A percentile compares a stretch with the other conserved stretches of the same genome.
Conservation (phyloP, 495 filamentous ascomycete genomes). For the Hyphodiscus hymeniophilus region DNA sequence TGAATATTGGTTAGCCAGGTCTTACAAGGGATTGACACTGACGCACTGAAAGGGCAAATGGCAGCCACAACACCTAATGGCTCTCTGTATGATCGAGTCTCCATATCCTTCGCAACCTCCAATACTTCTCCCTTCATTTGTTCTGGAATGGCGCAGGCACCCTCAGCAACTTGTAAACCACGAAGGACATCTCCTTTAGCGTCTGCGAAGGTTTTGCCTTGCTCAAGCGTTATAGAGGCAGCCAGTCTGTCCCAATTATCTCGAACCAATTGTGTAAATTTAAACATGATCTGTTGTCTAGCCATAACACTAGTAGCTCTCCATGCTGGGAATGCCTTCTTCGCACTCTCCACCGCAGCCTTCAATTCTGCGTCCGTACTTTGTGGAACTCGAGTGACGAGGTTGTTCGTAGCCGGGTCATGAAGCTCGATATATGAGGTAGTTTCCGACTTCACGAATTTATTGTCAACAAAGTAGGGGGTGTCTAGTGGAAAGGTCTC, state of each 20-base stretch:
- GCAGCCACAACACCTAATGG: slow-evolving; percentile 91
- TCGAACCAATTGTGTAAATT: slow-evolving; percentile 81
- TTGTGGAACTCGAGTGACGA: slow-evolving; percentile 96
- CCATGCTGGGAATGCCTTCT: slow-evolving; percentile 89
- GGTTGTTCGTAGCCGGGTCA: slow-evolving; percentile 95
- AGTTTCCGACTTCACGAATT: slow-evolving; percentile 70
- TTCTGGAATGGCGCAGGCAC: slow-evolving; percentile 87
- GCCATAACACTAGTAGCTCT: slow-evolving; percentile 72
- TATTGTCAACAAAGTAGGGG: slow-evolving; percentile 85
- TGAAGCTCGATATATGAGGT: slow-evolving; percentile 83
- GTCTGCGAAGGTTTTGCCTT: slow-evolving; percentile 97
- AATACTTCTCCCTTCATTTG: slow-evolving; percentile 90
- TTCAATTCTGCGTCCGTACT: slow-evolving; percentile 83
- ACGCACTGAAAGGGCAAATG: slow-evolving; percentile 96
- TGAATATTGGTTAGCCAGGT: slow-evolving; percentile 26
- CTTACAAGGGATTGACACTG: neutral
- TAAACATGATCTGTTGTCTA: slow-evolving; percentile 96
- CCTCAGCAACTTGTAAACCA: slow-evolving; percentile 94
- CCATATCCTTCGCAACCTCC: slow-evolving; percentile 98
- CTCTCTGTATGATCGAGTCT: slow-evolving; percentile 88
- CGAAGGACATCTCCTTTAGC: slow-evolving; percentile 91
- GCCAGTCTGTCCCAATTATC: slow-evolving; percentile 94
- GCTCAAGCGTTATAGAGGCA: slow-evolving; percentile 92
- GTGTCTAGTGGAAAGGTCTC: too few relatives aligned
- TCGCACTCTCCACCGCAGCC: slow-evolving; percentile 78